Percentiles rank a stretch among this genome's conserved stretches.
These are phyloP conservation scores for Spencermartinsiella europaea DNA, from an alignment of 805 yeast genomes.

Conservation along the genomic window DNA sequence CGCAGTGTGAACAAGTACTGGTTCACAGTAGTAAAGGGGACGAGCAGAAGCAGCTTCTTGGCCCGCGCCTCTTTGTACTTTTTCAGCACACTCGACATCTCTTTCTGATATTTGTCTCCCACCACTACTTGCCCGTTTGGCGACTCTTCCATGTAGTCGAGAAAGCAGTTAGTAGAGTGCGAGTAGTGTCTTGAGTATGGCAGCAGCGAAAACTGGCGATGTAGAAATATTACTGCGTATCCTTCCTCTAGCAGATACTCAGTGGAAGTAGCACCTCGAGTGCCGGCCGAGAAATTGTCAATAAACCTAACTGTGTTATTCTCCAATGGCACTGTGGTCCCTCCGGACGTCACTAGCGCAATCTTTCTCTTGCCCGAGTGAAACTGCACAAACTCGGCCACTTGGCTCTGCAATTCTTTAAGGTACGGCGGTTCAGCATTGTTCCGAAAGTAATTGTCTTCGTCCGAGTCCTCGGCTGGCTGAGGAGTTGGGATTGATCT, in stretches of 20 bases:
- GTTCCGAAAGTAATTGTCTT: constrained; percentile 65
- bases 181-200: constrained; percentile 89
- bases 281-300: constrained; percentile 96
- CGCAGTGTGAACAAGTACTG: constrained; percentile 85
- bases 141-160: constrained; percentile 67
- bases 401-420: constrained; percentile 51
- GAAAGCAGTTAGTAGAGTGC: constrained; percentile 75
- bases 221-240: constrained; percentile 88
- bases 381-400: constrained; percentile 53
- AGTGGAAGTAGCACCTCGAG: constrained; percentile 94
- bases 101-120: constrained; percentile 51
- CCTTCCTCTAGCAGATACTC: constrained; percentile 82
- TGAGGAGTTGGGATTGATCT: constrained; percentile 70
- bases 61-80: constrained; percentile 46
- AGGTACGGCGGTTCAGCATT: constrained; percentile 75
- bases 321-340: constrained; percentile 96
- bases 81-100: constrained; percentile 55
- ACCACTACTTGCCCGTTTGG: constrained; percentile 47
- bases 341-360: constrained; percentile 90
- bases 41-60: constrained; percentile 50
- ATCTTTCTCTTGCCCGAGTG: constrained; percentile 51
- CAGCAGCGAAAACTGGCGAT: constrained; percentile 83
- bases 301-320: constrained; percentile 95
- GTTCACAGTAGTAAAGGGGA: constrained; percentile 93
- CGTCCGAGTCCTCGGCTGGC: constrained; percentile 64